Conservation (phyloP, 192 early-diverging fungal species). For the Coemansia sp. region DNA sequence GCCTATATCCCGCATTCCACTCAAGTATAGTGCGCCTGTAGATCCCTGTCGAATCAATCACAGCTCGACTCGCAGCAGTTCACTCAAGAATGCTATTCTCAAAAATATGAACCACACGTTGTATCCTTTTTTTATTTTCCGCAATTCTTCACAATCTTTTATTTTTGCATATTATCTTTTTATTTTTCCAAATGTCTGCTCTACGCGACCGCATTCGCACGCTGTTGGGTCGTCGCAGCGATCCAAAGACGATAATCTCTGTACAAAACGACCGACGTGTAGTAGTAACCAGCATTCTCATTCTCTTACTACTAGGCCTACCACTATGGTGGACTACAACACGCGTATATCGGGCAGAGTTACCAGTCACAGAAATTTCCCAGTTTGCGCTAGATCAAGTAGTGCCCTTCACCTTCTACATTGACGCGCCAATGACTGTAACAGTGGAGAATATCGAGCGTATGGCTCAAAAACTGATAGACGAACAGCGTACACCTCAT, state of each 20-base stretch:
- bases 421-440: conserved; percentile 20
- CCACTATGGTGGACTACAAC: conserved; percentile 58
- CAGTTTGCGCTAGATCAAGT: conserved; percentile 15
- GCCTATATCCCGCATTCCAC: conserved; percentile 11
- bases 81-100: neutral
- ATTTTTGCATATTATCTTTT: neutral
- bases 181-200: neutral
- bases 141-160: no score
- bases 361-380: conserved; percentile 31
- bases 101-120: neutral
- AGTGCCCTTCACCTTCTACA: conserved; percentile 35
- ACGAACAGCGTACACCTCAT: conserved; percentile 10
- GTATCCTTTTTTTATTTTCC: no score
- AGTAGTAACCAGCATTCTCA: conserved; percentile 42
- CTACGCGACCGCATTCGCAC: conserved; percentile 30
- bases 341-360: conserved; percentile 50
- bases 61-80: conserved; percentile 14
- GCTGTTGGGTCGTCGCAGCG: conserved; percentile 21
- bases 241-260: conserved; percentile 35
- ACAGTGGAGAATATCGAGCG: conserved; percentile 3
- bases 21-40: conserved; percentile 7
- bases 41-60: neutral
- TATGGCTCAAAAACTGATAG: conserved; percentile 14
- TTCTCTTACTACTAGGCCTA: conserved; percentile 38
- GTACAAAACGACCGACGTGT: conserved; percentile 44